These are phyloP conservation scores for Cladosporium sp. DNA, from an alignment of 2,329 filamentous ascomycete species.

Conservation along the genomic window DNA sequence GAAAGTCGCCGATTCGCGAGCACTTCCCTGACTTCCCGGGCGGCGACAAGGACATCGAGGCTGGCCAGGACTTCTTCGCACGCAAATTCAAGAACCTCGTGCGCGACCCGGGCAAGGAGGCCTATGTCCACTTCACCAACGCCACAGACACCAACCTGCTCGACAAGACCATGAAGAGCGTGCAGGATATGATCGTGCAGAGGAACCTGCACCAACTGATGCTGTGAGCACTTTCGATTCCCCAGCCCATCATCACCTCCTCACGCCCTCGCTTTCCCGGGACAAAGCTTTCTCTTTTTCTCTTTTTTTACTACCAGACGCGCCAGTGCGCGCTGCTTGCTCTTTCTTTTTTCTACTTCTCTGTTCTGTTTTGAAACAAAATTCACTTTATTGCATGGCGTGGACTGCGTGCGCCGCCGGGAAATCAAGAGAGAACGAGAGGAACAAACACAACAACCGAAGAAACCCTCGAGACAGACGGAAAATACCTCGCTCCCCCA, in stretches of 20 bases:
- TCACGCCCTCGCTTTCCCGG: conserved; percentile 4
- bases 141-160: conserved; percentile 46
- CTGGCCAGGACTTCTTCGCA: conserved; percentile 45
- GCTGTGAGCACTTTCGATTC: conserved; percentile 25
- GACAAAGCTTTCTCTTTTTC: conserved; percentile 2
- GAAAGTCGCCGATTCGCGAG: conserved; percentile 42
- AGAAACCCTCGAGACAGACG: background rate
- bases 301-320: background rate
- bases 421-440: background rate
- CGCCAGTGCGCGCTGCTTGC: too few species aligned
- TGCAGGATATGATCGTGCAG: conserved; percentile 50
- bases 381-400: conserved; percentile 1
- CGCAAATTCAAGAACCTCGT: conserved; percentile 47
- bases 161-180: conserved; percentile 48
- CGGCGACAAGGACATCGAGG: conserved; percentile 39
- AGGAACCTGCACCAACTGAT: conserved; percentile 47
- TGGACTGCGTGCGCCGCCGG: conserved; percentile 1
- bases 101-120: conserved; percentile 44
- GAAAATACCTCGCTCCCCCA: background rate
- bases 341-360: background rate
- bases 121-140: conserved; percentile 48
- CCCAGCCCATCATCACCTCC: conserved; percentile 1
- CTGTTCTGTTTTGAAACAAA: background rate
- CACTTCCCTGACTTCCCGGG: conserved; percentile 47
- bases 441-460: background rate